Evolutionary conservation across 148 eudicot genomes (phyloP).

Genomic region (Camellia granthamiana): DNA sequence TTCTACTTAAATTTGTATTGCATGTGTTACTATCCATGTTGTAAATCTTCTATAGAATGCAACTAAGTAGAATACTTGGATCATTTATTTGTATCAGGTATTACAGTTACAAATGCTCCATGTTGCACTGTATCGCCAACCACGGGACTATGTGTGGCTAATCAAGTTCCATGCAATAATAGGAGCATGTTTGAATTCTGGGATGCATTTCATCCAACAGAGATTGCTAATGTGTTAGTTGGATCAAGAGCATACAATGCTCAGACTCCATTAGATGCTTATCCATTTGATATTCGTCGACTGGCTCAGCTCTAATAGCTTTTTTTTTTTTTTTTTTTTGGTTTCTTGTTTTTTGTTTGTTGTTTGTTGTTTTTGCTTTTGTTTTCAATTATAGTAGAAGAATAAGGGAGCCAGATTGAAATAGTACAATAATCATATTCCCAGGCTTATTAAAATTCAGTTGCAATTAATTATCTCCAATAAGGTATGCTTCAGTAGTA

Average conservation of each 20-base stretch:
- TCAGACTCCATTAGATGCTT: slow-evolving; percentile 24
- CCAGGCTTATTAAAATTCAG: too few species aligned
- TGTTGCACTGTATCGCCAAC: not conserved
- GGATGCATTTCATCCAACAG: slow-evolving; percentile 45
- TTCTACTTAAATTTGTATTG: too few species aligned
- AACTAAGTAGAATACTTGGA: too few species aligned
- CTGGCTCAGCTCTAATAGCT: slow-evolving; percentile 31
- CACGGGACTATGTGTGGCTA: slow-evolving; percentile 21
- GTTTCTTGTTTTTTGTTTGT: not conserved
- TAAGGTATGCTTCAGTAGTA: too few species aligned
- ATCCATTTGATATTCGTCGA: slow-evolving; percentile 37
- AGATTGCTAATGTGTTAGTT: slow-evolving; percentile 31
- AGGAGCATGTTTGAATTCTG: slow-evolving; percentile 29
- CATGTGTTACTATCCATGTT: too few species aligned
- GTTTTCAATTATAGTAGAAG: too few species aligned
- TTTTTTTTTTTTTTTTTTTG: too few species aligned
- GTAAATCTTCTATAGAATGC: too few species aligned
- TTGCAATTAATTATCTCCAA: too few species aligned
- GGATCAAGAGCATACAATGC: slow-evolving; percentile 38
- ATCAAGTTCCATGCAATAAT: slow-evolving; percentile 30
- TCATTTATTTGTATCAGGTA: not conserved
- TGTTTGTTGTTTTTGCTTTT: too few species aligned
- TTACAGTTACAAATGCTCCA: not conserved
- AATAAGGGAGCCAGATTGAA: too few species aligned
- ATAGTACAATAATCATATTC: too few species aligned